Evolutionary conservation across 768 basidiomycete species (phyloP), one percentile per base, ranked within the genome.

Genomic region (Guyanaporus albipodus): DNA sequence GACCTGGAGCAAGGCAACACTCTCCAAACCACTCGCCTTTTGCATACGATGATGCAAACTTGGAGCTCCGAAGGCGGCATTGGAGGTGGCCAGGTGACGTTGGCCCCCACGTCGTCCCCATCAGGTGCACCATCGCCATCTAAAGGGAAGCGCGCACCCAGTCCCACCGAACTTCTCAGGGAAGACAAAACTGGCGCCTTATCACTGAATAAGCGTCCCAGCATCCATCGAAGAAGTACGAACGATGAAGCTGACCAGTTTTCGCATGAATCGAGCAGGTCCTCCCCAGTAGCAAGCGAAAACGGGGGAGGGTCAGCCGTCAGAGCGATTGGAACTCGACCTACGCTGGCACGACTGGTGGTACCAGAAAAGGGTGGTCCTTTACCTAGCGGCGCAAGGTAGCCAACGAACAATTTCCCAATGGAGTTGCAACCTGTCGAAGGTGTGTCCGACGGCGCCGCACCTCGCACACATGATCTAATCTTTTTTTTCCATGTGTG

Each of bases 91-190:
- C 50, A 50, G 8, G 40, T 38, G 0, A 42, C 53, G 24, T 32
- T 38, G 26, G 38, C 31, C 4, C 36, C 52, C 12, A 37, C 46
- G 28, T 44, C 61, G 19, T 28, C 60, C 28, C 47, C 54, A 10
- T 57, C 58, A 22, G 44, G 46, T 21, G 44, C 50, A 29, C 56
- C 58, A 24, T 64, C 70, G 10, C 69, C 70, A 26, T 67, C 70
- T 4, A 74, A 71, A 38, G 76, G 78, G 37, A 88, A 88, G 64
- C 76, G 87, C 18, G 76, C 76, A 2, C 79, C 82, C 26, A 87
- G 85, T 54, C 85, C 87, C 32, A 84, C 83, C 10, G 85, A 87
- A 65, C 66, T 85, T 43, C 64, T 70, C 45, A 82, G 76, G 61
- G 79, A 85, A 65, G 79, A 78, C 45, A 76, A 70, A 55, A 72